phyloP scores from a whole-genome alignment of 73 alveolate genomes.

The Halteria grandinella region DNA sequence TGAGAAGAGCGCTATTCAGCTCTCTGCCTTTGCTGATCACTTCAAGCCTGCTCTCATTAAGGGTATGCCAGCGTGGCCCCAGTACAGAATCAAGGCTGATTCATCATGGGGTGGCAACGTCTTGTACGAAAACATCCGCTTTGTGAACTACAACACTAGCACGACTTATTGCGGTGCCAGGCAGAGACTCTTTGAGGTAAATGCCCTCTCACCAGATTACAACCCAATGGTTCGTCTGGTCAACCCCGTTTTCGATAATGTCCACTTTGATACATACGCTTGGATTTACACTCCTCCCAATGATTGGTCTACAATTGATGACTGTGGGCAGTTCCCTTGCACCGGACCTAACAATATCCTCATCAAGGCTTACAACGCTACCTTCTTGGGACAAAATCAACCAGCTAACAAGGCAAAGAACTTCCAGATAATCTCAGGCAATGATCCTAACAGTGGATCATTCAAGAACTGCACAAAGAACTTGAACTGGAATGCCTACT shows the following conservation, averaged over 20 bases:
- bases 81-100: slow-evolving; percentile 4
- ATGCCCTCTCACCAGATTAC: background rate
- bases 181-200: background rate
- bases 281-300: background rate
- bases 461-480: background rate
- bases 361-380: background rate
- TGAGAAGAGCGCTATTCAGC: slow-evolving; percentile 5
- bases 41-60: slow-evolving; percentile 6
- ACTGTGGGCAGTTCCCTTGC: slow-evolving; percentile 57
- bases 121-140: background rate
- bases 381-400: background rate
- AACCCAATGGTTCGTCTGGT: slow-evolving; percentile 11
- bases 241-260: slow-evolving; percentile 1
- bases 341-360: slow-evolving; percentile 39
- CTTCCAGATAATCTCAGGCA: background rate
- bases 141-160: background rate
- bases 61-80: background rate
- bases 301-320: slow-evolving; percentile 3
- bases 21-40: background rate
- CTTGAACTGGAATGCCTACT: background rate
- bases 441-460: background rate
- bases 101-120: slow-evolving; percentile 28
- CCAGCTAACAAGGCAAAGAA: background rate
- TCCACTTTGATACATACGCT: slow-evolving; percentile 18
- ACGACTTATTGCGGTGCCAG: slow-evolving; percentile 23